phyloP scores from a whole-genome alignment of 1,284 basidiomycete genomes.

The Ustilago esculenta region DNA sequence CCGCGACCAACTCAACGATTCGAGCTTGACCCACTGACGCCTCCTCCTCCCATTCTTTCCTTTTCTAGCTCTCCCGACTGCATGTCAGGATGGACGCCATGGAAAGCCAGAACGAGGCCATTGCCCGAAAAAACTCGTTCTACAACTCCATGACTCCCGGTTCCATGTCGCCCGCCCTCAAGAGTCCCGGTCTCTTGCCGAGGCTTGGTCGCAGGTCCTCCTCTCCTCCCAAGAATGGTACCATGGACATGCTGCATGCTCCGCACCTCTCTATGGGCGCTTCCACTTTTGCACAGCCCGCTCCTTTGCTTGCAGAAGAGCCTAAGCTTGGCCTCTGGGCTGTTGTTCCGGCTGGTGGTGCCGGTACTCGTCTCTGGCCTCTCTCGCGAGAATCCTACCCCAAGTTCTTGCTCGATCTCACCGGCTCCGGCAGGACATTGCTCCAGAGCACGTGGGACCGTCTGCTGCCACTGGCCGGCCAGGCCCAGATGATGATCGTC shows the following conservation, averaged over 20 bases:
- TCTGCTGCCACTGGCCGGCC: conserved; percentile 57
- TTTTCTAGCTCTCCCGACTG: conserved; percentile 47
- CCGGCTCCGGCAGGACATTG: conserved; percentile 58
- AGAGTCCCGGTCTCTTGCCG: conserved; percentile 36
- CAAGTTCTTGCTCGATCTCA: conserved; percentile 65
- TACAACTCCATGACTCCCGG: conserved; percentile 27
- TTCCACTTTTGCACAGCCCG: conserved; percentile 37
- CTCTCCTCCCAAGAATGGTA: conserved; percentile 49
- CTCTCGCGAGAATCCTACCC: conserved; percentile 61
- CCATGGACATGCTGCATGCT: conserved; percentile 27
- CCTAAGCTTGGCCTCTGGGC: conserved; percentile 64
- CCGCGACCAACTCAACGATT: too few relatives aligned
- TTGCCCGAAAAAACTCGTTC: conserved; percentile 40
- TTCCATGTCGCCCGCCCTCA: conserved; percentile 40
- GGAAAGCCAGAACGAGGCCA: conserved; percentile 38
- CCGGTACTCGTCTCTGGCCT: conserved; percentile 65
- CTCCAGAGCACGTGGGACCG: conserved; percentile 65
- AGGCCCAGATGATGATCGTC: conserved; percentile 60
- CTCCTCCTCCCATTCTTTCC: too few relatives aligned
- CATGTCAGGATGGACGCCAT: conserved; percentile 54
- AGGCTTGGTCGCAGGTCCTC: conserved; percentile 29
- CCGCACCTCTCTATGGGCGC: conserved; percentile 42
- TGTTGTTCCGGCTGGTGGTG: conserved; percentile 64
- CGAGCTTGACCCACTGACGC: too few relatives aligned
- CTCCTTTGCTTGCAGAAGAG: conserved; percentile 55